Evolutionary conservation across 805 yeast species (phyloP).

Genomic region (Ascoidea tarda): DNA sequence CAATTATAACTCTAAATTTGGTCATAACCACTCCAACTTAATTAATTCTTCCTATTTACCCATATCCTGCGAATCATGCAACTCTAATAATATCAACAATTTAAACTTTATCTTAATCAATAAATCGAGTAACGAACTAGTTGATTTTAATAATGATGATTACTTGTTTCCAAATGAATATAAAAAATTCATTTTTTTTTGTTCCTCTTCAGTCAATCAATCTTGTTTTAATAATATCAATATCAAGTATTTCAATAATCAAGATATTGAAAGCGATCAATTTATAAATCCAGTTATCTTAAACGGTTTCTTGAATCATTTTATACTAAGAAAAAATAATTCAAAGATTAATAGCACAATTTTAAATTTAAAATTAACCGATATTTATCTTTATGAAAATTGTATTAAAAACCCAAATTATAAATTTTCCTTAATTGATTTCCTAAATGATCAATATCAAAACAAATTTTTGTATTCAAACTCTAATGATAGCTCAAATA

Average conservation of each 20-base stretch:
- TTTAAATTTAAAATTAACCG: constrained; percentile 2
- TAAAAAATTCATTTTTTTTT: constrained; percentile 7
- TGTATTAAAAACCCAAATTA: background rate
- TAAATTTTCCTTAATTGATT: background rate
- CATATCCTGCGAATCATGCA: constrained; percentile 6
- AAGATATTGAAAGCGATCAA: constrained; percentile 8
- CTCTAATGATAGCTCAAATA: background rate
- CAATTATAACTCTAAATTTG: background rate
- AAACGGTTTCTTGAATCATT: constrained; percentile 5
- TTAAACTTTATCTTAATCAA: constrained; percentile 6
- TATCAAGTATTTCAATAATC: constrained; percentile 3
- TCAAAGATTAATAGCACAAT: constrained; percentile 2
- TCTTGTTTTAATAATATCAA: constrained; percentile 4
- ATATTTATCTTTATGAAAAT: background rate
- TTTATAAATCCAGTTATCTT: constrained; percentile 6
- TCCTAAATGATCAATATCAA: background rate
- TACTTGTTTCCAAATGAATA: constrained; percentile 3
- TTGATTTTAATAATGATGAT: constrained; percentile 7
- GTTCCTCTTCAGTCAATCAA: background rate
- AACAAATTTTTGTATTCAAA: constrained; percentile 2
- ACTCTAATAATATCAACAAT: background rate
- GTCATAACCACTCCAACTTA: background rate
- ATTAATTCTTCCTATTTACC: background rate
- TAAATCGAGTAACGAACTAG: constrained; percentile 5
- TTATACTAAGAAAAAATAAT: constrained; percentile 4